These are phyloP conservation scores for Saccharomycopsis selenospora DNA, from an alignment of 805 yeast species.

Conservation along the genomic window DNA sequence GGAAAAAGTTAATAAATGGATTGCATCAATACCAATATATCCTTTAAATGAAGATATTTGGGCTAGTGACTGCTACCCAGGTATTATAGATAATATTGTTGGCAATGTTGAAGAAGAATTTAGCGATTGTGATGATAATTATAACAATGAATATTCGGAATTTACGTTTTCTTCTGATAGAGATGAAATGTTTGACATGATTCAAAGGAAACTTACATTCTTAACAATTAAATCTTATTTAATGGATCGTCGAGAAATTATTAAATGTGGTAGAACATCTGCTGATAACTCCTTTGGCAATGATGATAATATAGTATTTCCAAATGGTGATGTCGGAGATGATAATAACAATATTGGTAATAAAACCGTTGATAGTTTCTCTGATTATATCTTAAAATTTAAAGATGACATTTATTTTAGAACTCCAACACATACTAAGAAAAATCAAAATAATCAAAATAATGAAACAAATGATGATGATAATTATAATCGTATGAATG, in stretches of 20 bases:
- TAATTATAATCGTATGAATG: not conserved
- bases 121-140: slow-evolving; percentile 9
- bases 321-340: not conserved
- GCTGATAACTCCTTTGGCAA: not conserved
- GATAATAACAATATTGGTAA: not conserved
- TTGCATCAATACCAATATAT: slow-evolving; percentile 47
- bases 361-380: not conserved
- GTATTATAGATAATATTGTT: slow-evolving; percentile 29
- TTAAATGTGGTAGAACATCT: too few species aligned
- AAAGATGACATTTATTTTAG: not conserved
- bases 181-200: slow-evolving; percentile 42
- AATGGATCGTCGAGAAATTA: slow-evolving; percentile 20
- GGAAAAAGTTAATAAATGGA: slow-evolving; percentile 65
- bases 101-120: slow-evolving; percentile 17
- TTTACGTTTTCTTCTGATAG: slow-evolving; percentile 9
- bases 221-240: slow-evolving; percentile 36
- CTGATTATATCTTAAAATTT: not conserved
- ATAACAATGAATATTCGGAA: slow-evolving; percentile 9
- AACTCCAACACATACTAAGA: too few species aligned
- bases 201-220: slow-evolving; percentile 45
- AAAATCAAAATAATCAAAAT: too few species aligned
- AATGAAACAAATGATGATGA: too few species aligned
- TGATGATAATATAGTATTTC: not conserved
- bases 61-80: slow-evolving; percentile 46
- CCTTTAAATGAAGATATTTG: slow-evolving; percentile 26